These are phyloP conservation scores for Tripidium arundinaceum DNA, from an alignment of 202 grass and related monocot species.

Conservation along the genomic window DNA sequence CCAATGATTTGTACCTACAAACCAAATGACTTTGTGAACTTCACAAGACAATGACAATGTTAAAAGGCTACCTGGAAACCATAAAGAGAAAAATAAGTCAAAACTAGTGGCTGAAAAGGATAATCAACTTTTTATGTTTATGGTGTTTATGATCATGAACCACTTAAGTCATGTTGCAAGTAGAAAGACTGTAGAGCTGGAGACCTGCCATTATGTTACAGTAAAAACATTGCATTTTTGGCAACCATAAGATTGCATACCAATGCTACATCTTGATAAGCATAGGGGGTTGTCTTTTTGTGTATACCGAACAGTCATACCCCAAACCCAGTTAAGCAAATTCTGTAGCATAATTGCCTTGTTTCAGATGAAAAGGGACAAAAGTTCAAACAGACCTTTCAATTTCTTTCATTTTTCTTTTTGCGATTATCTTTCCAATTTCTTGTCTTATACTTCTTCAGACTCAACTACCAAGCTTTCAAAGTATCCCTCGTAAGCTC, in stretches of 20 bases:
- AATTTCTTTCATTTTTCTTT: not conserved
- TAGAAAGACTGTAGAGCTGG: not conserved
- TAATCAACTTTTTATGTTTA: not conserved
- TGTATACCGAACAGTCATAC: not conserved
- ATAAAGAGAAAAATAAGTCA: not conserved
- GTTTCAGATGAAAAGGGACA: not conserved
- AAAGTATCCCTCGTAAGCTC: not conserved
- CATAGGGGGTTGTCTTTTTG: not conserved
- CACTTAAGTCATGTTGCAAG: not conserved
- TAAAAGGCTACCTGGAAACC: too few relatives aligned
- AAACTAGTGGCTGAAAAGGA: not conserved
- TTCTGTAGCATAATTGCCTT: not conserved
- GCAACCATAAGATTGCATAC: not conserved
- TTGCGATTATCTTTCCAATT: not conserved
- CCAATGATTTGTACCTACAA: constrained; percentile 45
- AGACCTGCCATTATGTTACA: not conserved
- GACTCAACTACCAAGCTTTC: not conserved
- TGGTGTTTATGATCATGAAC: not conserved
- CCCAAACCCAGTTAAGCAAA: not conserved
- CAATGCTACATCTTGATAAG: not conserved
- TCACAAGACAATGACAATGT: constrained; percentile 17
- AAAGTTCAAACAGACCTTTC: not conserved
- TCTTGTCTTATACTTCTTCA: not conserved
- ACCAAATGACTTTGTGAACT: constrained; percentile 1
- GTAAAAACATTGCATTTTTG: constrained; percentile 5